phyloP scores from a whole-genome alignment of 176 grass and related monocot species.

The Tillandsia fasciculata region DNA sequence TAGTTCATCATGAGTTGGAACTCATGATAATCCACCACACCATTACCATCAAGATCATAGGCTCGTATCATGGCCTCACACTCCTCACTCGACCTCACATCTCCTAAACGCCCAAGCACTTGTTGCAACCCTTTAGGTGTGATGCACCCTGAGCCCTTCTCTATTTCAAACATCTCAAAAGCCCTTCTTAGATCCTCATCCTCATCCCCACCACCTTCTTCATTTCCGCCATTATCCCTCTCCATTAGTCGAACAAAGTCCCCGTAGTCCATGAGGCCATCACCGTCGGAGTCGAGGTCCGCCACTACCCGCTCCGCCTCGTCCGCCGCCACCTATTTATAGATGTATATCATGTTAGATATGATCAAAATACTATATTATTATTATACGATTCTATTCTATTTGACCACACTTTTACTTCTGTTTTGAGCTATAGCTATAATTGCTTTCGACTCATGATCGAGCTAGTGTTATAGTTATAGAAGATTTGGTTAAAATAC shows the following conservation, averaged over 20 bases:
- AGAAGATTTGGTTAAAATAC: no score
- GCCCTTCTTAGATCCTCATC: slow-evolving; percentile 10
- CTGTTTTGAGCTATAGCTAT: no score
- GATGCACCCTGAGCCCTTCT: slow-evolving; percentile 14
- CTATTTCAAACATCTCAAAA: slow-evolving; percentile 17
- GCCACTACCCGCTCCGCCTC: slow-evolving; percentile 4
- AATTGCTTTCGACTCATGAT: no score
- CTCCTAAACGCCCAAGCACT: slow-evolving; percentile 6
- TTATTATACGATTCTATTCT: no score
- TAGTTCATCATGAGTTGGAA: slow-evolving; percentile 15
- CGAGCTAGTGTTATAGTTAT: no score
- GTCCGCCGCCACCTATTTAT: background rate
- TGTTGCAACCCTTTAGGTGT: background rate
- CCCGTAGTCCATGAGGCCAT: slow-evolving; percentile 13
- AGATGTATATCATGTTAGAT: no score
- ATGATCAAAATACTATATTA: no score
- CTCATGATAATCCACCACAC: slow-evolving; percentile 9
- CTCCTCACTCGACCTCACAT: background rate
- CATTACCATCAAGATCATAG: slow-evolving; percentile 13
- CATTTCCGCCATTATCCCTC: background rate
- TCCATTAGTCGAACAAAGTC: slow-evolving; percentile 10
- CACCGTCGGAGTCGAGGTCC: slow-evolving; percentile 10
- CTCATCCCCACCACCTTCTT: background rate
- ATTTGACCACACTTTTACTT: no score
- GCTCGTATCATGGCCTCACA: slow-evolving; percentile 2